A percentile compares a stretch with the other conserved stretches of the same genome.
Conservation (phyloP, 2,329 filamentous ascomycete species). For the Trichoderma aggressivum region DNA sequence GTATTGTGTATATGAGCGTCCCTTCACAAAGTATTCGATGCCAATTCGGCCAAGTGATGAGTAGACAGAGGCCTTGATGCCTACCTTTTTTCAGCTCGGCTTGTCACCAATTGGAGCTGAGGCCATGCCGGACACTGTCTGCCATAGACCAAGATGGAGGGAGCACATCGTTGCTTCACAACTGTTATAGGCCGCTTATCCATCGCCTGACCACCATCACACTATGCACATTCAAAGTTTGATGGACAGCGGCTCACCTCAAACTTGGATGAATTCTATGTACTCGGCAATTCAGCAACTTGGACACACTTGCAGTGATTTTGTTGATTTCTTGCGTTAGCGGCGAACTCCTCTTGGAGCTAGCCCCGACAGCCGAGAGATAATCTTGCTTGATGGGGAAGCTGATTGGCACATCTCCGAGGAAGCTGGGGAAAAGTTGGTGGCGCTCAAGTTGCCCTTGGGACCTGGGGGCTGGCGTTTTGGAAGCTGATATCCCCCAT, state of each 20-base stretch:
- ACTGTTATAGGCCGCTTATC: not conserved
- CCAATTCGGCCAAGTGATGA: not conserved
- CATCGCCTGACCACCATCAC: not conserved
- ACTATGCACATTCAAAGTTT: not conserved
- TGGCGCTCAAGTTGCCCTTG: not conserved
- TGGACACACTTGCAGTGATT: not conserved
- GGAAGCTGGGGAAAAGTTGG: slow-evolving; percentile 5
- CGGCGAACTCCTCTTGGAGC: not conserved
- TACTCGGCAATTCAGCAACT: not conserved
- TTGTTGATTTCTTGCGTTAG: slow-evolving; percentile 5
- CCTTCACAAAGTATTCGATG: not conserved
- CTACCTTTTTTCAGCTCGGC: not conserved
- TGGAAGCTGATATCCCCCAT: not conserved
- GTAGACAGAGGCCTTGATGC: not conserved
- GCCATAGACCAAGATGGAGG: not conserved
- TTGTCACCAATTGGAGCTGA: not conserved
- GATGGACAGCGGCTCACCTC: not conserved
- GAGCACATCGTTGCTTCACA: not conserved
- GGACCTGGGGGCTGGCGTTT: not conserved
- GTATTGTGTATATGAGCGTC: not conserved
- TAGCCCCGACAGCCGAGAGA: not conserved
- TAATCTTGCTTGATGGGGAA: not conserved
- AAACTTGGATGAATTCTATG: not conserved
- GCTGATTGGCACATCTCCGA: slow-evolving; percentile 15
- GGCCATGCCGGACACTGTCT: not conserved